Evolutionary conservation across 1,139 yeast species (phyloP).

Genomic region (Geotrichum restrictum): DNA sequence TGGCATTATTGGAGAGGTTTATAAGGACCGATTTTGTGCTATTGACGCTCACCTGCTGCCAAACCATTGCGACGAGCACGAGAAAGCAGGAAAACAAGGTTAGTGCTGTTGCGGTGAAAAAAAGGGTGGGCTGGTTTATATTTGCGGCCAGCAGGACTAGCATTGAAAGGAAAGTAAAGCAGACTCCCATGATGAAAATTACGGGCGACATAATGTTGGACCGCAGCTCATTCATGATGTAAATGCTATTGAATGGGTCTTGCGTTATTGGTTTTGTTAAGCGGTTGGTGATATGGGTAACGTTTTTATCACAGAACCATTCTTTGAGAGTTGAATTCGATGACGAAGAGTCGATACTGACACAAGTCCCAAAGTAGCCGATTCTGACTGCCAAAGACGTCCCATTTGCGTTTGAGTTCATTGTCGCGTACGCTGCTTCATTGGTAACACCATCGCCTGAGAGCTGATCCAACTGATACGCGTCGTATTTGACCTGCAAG

Average conservation of each 20-base stretch:
- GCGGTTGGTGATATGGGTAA: slow-evolving; percentile 21
- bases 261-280: slow-evolving; percentile 18
- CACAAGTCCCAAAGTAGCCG: slow-evolving; percentile 33
- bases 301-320: slow-evolving; percentile 31
- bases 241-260: slow-evolving; percentile 31
- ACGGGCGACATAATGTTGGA: slow-evolving; percentile 13
- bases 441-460: slow-evolving; percentile 26
- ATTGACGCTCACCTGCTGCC: slow-evolving; percentile 31
- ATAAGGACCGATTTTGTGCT: slow-evolving; percentile 23
- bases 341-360: slow-evolving; percentile 20
- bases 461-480: slow-evolving; percentile 22
- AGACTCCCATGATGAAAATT: slow-evolving; percentile 15
- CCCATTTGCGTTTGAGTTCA: slow-evolving; percentile 16
- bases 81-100: slow-evolving; percentile 25
- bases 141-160: slow-evolving; percentile 12
- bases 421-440: slow-evolving; percentile 23
- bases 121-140: slow-evolving; percentile 9
- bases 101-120: slow-evolving; percentile 23
- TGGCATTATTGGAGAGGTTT: slow-evolving; percentile 21
- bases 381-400: slow-evolving; percentile 27
- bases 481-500: slow-evolving; percentile 27
- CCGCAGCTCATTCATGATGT: slow-evolving; percentile 20
- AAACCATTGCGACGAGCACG: slow-evolving; percentile 29
- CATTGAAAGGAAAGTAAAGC: slow-evolving; percentile 17
- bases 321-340: slow-evolving; percentile 18